Evolutionary conservation across 768 basidiomycete species (phyloP), one percentile per base, ranked within the genome.

Genomic region (Suillus ampliporus): DNA sequence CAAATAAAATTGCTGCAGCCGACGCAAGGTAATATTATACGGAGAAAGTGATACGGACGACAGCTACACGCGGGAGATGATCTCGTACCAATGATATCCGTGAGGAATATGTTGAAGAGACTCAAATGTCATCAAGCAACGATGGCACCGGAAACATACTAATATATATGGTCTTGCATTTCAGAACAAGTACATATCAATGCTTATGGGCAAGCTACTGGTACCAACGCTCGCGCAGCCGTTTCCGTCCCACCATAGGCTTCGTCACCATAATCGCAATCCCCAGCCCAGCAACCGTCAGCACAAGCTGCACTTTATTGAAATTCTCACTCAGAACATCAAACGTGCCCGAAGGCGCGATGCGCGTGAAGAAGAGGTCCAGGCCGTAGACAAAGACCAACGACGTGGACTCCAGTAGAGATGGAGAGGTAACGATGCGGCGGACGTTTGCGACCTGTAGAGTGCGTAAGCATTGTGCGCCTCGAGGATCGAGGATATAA

Each of bases 291-390:
- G 78, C 74, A 38, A 97, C 86, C 2, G 95, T 98, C 34, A 95
- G 76, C 65, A 96, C 86, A 26, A 99, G 81, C 75, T 99, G 97
- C 1, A 79, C 82, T 80, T 98, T 97, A 80, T 98, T 98, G 76
- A 99, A 99, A 70, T 82, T 89, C 74, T 95, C 91, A 68, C 86
- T 93, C 9, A 99, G 84, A 28, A 97, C 88, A 71, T 99, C 97
- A 69, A 99, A 99, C 21, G 94, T 94, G 44, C 86, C 88, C 13
- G 94, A 95, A 2, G 96, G 94, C 43, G 92, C 85, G 5, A 93
- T 83, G 17, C 94, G 86, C 13, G 93, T 93, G 31, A 88, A 79
- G 83, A 98, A 98, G 66, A 98, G 81, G 76, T 99, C 97, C 9
- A 95, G 82, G 5, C 97, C 96, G 69, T 89, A 88, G 1, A 89